Percentiles rank a stretch among this genome's conserved stretches.
These are phyloP conservation scores for Pichia occidentalis DNA, from an alignment of 805 yeast species.

Conservation along the genomic window DNA sequence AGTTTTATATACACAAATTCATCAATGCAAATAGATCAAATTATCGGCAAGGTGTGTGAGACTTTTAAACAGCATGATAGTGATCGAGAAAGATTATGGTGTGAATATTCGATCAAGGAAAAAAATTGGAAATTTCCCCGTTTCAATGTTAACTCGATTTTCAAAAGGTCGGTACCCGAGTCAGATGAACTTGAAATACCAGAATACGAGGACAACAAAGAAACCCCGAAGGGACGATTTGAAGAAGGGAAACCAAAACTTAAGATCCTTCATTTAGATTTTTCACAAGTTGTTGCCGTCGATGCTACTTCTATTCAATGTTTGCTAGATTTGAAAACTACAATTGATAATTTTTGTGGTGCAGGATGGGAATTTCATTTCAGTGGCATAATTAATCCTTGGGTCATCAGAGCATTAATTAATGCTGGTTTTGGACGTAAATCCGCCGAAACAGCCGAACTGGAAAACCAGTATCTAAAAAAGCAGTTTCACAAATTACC, in stretches of 20 bases:
- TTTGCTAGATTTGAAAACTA: conserved; percentile 67
- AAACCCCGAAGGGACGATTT: conserved; percentile 16
- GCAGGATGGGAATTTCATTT: conserved; percentile 86
- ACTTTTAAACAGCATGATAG: conserved; percentile 52
- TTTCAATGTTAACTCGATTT: too few relatives aligned
- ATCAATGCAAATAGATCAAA: conserved; percentile 61
- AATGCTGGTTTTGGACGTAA: conserved; percentile 66
- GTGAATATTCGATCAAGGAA: conserved; percentile 36
- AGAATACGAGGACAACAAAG: too few relatives aligned
- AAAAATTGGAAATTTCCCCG: conserved; percentile 7
- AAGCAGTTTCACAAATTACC: too few relatives aligned
- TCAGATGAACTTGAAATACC: too few relatives aligned
- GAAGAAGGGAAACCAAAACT: conserved; percentile 45
- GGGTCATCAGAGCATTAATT: conserved; percentile 75
- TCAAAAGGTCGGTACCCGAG: too few relatives aligned
- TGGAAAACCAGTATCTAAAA: too few relatives aligned
- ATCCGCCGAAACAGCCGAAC: conserved; percentile 14
- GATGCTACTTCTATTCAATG: conserved; percentile 80
- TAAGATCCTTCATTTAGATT: conserved; percentile 71
- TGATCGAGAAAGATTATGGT: conserved; percentile 68
- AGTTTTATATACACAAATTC: conserved; percentile 78
- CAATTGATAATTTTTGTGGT: conserved; percentile 68
- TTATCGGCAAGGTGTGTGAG: conserved; percentile 60
- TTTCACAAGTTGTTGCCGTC: conserved; percentile 64
- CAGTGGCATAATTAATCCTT: conserved; percentile 75